phyloP scores from a whole-genome alignment of 164 flowering plant species.

The Sedum album region DNA sequence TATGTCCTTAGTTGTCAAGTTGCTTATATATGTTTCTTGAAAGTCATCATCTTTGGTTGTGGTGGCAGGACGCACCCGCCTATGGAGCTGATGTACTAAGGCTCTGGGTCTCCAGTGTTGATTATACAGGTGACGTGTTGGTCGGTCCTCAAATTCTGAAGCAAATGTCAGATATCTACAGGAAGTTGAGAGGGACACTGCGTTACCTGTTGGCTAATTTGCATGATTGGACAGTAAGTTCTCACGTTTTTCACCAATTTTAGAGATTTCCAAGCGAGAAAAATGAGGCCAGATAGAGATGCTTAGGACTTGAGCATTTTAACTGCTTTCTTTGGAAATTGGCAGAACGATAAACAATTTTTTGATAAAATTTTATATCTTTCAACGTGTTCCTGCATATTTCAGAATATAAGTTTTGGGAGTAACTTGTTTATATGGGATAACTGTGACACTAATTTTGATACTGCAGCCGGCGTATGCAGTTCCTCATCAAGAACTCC shows the following conservation, averaged over 20 bases:
- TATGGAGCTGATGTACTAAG: slow-evolving; percentile 95
- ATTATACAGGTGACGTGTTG: slow-evolving; percentile 84
- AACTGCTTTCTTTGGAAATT: neutral
- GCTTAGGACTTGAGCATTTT: neutral
- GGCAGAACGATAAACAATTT: no score
- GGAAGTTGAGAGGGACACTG: slow-evolving; percentile 90
- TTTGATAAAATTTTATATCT: no score
- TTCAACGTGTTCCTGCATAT: neutral
- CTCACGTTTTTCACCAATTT: neutral
- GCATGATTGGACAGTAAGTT: slow-evolving; percentile 89
- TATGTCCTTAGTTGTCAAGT: neutral
- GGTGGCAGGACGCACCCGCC: slow-evolving; percentile 65
- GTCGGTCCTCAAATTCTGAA: slow-evolving; percentile 85
- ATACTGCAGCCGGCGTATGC: slow-evolving; percentile 51
- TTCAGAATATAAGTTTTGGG: neutral
- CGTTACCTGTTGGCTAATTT: slow-evolving; percentile 83
- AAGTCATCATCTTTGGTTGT: neutral
- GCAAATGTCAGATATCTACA: slow-evolving; percentile 91
- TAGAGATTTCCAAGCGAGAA: neutral
- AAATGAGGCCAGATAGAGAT: neutral
- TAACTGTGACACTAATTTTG: neutral
- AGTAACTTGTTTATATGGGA: neutral
- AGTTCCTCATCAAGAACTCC: slow-evolving; percentile 57
- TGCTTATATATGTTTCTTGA: neutral
- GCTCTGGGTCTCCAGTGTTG: slow-evolving; percentile 99